A percentile compares a stretch with the other conserved stretches of the same genome.
Evolutionary conservation across 257 asterid species (phyloP).

Genomic region (Leonotis leonurus): DNA sequence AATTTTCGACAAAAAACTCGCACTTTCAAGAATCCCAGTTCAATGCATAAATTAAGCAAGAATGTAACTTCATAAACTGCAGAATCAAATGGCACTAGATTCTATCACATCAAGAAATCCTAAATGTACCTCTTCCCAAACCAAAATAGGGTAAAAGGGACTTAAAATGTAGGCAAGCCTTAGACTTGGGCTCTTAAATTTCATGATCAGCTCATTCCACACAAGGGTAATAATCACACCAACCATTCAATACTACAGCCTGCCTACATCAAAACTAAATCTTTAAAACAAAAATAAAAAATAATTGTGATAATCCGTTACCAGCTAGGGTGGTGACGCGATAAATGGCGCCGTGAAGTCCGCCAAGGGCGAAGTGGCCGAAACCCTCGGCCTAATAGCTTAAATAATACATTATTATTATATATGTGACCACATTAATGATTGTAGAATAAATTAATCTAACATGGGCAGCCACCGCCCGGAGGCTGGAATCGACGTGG

Average conservation of each 20-base stretch:
- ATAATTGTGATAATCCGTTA: not conserved
- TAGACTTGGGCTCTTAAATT: not conserved
- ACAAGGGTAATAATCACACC: too few species aligned
- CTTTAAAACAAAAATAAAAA: not conserved
- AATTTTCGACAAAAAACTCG: not conserved
- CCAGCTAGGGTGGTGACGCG: slow-evolving; percentile 68
- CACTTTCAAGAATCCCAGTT: not conserved
- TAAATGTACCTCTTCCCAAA: not conserved
- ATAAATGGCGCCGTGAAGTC: slow-evolving; percentile 57
- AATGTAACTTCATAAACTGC: not conserved
- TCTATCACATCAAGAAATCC: not conserved
- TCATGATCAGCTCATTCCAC: not conserved
- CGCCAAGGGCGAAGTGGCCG: slow-evolving; percentile 75
- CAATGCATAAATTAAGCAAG: not conserved
- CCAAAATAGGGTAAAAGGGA: not conserved
- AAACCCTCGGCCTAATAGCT: slow-evolving; percentile 96
- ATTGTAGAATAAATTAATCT: too few species aligned
- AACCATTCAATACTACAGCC: not conserved
- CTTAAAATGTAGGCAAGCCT: not conserved
- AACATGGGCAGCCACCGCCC: slow-evolving; percentile 66
- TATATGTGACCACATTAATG: too few species aligned
- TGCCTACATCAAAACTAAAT: not conserved
- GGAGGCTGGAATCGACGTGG: slow-evolving; percentile 59
- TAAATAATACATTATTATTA: too few species aligned
- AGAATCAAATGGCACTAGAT: slow-evolving; percentile 8